phyloP scores from a whole-genome alignment of 495 filamentous ascomycete species.

The Neurospora sp. region DNA sequence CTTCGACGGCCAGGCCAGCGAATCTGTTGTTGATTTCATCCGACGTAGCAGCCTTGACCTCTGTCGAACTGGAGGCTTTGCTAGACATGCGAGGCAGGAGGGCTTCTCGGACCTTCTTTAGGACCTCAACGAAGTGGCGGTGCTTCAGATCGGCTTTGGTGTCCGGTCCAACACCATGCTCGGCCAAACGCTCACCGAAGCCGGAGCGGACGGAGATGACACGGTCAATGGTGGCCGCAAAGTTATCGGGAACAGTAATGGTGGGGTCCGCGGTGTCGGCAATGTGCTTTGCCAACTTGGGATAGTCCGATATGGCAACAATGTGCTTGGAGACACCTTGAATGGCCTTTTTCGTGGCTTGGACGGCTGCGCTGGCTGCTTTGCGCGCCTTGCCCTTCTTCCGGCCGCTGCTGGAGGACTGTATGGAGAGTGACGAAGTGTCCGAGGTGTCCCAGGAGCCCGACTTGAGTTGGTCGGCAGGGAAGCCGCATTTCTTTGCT shows the following conservation, averaged over 20 bases:
- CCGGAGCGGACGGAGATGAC: slow-evolving; percentile 16
- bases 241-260: slow-evolving; percentile 14
- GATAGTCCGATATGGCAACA: slow-evolving; percentile 31
- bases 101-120: slow-evolving; percentile 21
- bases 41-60: not conserved
- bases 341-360: not conserved
- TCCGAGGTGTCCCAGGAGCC: not conserved
- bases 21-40: slow-evolving; percentile 20
- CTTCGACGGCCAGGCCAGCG: slow-evolving; percentile 21
- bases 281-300: slow-evolving; percentile 28
- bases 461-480: slow-evolving; percentile 7
- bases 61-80: not conserved
- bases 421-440: not conserved
- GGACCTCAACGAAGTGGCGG: slow-evolving; percentile 24
- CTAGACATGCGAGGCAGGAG: slow-evolving; percentile 16
- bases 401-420: slow-evolving; percentile 6
- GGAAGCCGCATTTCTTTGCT: slow-evolving; percentile 29
- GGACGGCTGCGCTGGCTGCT: slow-evolving; percentile 4
- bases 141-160: slow-evolving; percentile 21
- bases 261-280: slow-evolving; percentile 10
- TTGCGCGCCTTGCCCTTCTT: slow-evolving; percentile 27
- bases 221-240: slow-evolving; percentile 17
- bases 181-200: slow-evolving; percentile 8
- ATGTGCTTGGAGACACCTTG: slow-evolving; percentile 15
- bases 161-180: slow-evolving; percentile 8